These are phyloP conservation scores for Pisolithus tinctorius DNA, from an alignment of 768 basidiomycete species.

Conservation along the genomic window DNA sequence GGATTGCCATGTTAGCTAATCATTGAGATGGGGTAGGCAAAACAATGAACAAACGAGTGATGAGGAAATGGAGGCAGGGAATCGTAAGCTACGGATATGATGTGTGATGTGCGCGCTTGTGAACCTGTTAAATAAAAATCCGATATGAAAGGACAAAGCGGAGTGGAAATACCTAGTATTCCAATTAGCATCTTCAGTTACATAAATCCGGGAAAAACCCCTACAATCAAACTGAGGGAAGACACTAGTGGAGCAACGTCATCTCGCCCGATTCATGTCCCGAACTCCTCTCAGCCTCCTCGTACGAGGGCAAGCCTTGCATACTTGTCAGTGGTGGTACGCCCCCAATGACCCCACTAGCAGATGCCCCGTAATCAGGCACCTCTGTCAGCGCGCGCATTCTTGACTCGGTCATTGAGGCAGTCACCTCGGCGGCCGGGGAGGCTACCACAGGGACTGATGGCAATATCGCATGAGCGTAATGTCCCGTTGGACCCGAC, in stretches of 20 bases:
- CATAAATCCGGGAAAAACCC: not conserved
- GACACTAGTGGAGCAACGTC: not conserved
- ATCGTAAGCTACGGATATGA: not conserved
- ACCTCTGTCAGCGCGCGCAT: conserved; percentile 66
- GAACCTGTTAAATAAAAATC: not conserved
- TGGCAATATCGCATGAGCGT: conserved; percentile 9
- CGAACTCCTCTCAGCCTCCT: conserved; percentile 43
- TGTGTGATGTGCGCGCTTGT: not conserved
- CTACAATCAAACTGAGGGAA: not conserved
- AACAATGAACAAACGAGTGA: not conserved
- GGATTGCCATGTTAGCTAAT: not conserved
- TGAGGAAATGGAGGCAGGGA: not conserved
- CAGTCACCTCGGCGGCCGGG: not conserved
- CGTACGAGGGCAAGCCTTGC: conserved; percentile 81
- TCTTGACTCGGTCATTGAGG: conserved; percentile 21
- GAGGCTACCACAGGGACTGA: not conserved
- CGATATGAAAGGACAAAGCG: not conserved
- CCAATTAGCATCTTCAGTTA: not conserved
- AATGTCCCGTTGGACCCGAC: conserved; percentile 5
- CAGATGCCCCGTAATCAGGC: conserved; percentile 81
- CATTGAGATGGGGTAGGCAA: not conserved
- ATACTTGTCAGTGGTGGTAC: conserved; percentile 78
- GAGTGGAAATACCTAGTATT: not conserved
- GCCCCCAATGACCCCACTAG: conserved; percentile 84
- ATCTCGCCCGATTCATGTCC: not conserved